Evolutionary conservation across 164 flowering plant species (phyloP).

Genomic region (Macadamia tetraphylla): DNA sequence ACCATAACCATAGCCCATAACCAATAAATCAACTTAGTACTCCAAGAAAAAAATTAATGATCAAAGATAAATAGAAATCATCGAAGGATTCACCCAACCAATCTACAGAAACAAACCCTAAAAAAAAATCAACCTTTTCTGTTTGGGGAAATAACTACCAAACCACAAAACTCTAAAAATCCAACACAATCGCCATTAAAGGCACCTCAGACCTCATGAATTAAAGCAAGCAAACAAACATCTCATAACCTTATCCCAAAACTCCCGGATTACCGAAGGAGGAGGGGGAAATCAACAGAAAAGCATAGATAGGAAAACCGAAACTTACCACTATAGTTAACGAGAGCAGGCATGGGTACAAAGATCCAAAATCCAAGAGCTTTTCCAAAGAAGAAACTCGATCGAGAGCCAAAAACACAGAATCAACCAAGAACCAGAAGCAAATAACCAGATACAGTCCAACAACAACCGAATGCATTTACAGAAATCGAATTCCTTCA

Average conservation of each 20-base stretch:
- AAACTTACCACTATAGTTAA: constrained; percentile 26
- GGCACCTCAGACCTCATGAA: background rate
- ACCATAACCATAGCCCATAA: too few relatives aligned
- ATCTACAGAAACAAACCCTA: too few relatives aligned
- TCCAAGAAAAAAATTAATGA: background rate
- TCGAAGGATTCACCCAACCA: too few relatives aligned
- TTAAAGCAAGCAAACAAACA: background rate
- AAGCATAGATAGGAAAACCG: background rate
- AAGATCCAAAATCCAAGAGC: constrained; percentile 6
- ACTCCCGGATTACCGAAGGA: background rate
- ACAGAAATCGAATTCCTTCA: constrained; percentile 6
- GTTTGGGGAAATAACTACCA: background rate
- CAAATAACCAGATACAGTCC: background rate
- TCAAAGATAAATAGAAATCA: background rate
- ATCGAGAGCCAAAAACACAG: constrained; percentile 12
- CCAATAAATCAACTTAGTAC: too few relatives aligned
- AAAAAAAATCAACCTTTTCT: background rate
- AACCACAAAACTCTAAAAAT: background rate
- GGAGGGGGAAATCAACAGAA: background rate
- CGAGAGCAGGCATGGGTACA: constrained; percentile 28
- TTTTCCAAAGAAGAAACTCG: constrained; percentile 6
- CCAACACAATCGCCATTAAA: background rate
- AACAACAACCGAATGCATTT: constrained; percentile 17
- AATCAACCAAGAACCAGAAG: background rate
- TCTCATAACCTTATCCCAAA: background rate